Base-by-base conservation (phyloP, 2,329 filamentous ascomycete species). In the Claviceps quebecensis region DNA sequence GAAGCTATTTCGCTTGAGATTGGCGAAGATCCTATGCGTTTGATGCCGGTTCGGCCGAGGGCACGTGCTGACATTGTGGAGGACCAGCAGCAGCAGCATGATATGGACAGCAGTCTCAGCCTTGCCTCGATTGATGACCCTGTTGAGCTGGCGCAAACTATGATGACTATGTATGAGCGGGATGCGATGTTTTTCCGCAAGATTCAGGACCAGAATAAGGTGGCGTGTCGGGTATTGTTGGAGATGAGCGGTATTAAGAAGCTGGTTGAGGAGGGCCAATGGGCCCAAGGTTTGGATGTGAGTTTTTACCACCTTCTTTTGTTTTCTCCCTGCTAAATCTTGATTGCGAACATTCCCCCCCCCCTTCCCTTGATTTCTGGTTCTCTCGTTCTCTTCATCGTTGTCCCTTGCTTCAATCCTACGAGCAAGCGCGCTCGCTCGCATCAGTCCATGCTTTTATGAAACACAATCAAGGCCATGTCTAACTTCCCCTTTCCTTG, bases 1-100 rank as follows among this genome's bases (percentile, higher is more conserved):
- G 89, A 97, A 66, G 87, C 88, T 45, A 82, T 97, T 54, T 84
- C 87, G 13, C 77, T 91, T 11, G 89, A 95, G 60, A 78, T 95
- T 59, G 89, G 88, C 50, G 84, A 93, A 59, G 83, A 88, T 53
- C 81, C 84, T 17, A 75, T 90, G 67, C 83, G 83, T 43, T 72
- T 95, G 48, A 81, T 89, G 67, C 87, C 88, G 2, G 73, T 94
- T 59, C 89, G 87, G 69, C 86, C 88, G 36, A 77, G 86, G 53
- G 70, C 68, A 5, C 45, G 26, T 2, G 48, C 26, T 9, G 72
- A 67, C 7, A 68, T 63, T 9, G 54, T 57, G 5, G 72, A 68
- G 5, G 68, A 63, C 7, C 53, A 57, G 44, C 65, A 70, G 54
- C 48, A 53, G 54, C 48, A 53, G 16, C 65, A 70, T 54, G 41